phyloP scores from a whole-genome alignment of 176 grass and related monocot genomes.

The Bothriochloa decipiens region DNA sequence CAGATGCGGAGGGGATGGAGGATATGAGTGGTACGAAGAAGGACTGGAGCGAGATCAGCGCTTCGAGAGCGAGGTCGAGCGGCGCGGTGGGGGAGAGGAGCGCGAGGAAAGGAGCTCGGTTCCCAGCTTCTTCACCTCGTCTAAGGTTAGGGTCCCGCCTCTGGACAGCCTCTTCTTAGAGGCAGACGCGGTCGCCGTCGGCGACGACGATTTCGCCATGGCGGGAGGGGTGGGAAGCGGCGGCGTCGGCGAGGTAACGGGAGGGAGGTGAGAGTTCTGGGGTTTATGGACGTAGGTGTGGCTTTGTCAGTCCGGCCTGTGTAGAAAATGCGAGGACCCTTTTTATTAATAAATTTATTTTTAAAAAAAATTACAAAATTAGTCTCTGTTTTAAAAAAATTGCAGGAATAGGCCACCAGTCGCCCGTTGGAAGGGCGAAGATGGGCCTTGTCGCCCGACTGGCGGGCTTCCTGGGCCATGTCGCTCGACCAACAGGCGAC shows the following conservation, averaged over 20 bases:
- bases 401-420: no score
- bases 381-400: no score
- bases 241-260: slow-evolving; percentile 7
- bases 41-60: slow-evolving; percentile 84
- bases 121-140: slow-evolving; percentile 61
- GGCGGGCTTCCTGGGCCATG: no score
- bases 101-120: slow-evolving; percentile 69
- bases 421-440: no score
- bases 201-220: slow-evolving; percentile 40
- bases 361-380: no score
- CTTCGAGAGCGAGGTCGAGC: slow-evolving; percentile 58
- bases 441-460: no score
- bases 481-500: no score
- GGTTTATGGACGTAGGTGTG: slow-evolving; percentile 23
- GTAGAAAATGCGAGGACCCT: no score
- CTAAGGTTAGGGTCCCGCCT: slow-evolving; percentile 40
- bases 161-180: slow-evolving; percentile 41
- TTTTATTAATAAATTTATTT: no score
- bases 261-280: not conserved
- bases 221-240: slow-evolving; percentile 20
- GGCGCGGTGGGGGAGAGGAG: slow-evolving; percentile 58
- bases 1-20: slow-evolving; percentile 58
- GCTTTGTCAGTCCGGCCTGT: not conserved
- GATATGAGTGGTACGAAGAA: slow-evolving; percentile 83
- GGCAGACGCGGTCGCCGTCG: not conserved